Percentiles rank a stretch among this genome's conserved stretches.
These are phyloP conservation scores for Cryphonectria radicalis DNA, from an alignment of 2,329 filamentous ascomycete species.

Conservation along the genomic window DNA sequence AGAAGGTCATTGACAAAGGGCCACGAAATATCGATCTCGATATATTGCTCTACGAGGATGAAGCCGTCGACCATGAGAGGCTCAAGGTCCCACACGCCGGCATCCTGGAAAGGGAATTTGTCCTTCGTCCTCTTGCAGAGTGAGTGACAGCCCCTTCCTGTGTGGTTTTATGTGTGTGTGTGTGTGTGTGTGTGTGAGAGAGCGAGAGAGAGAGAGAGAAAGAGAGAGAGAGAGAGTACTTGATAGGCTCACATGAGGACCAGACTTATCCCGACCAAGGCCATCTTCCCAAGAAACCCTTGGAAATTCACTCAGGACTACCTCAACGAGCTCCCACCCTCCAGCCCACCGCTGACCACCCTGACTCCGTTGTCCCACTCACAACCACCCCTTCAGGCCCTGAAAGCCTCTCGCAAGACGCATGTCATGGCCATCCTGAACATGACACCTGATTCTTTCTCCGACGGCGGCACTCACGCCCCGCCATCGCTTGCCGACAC, in stretches of 20 bases:
- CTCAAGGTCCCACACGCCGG: slow-evolving; percentile 83
- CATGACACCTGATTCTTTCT: slow-evolving; percentile 95
- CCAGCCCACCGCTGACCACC: slow-evolving; percentile 57
- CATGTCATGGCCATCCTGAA: slow-evolving; percentile 94
- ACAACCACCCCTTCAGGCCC: slow-evolving; percentile 61
- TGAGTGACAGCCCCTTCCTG: slow-evolving; percentile 43
- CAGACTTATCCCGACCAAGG: slow-evolving; percentile 60
- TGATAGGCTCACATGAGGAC: slow-evolving; percentile 9
- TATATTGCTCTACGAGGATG: slow-evolving; percentile 79
- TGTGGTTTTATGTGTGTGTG: too few species aligned
- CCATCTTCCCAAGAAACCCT: slow-evolving; percentile 57
- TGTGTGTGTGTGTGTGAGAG: too few species aligned
- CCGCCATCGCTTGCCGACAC: slow-evolving; percentile 56
- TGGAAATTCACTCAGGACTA: slow-evolving; percentile 66
- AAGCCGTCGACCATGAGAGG: slow-evolving; percentile 68
- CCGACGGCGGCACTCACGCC: slow-evolving; percentile 76
- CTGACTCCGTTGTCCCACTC: slow-evolving; percentile 58
- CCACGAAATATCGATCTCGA: slow-evolving; percentile 95
- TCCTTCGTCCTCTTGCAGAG: slow-evolving; percentile 84
- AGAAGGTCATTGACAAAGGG: slow-evolving; percentile 88
- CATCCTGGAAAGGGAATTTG: slow-evolving; percentile 92
- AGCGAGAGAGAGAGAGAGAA: not conserved
- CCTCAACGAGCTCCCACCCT: slow-evolving; percentile 60
- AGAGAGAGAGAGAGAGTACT: not conserved
- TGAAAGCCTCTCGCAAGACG: slow-evolving; percentile 64